Evolutionary conservation across 78 protist species (phyloP).

Genomic region (Dictyostelium brefeldianum): DNA sequence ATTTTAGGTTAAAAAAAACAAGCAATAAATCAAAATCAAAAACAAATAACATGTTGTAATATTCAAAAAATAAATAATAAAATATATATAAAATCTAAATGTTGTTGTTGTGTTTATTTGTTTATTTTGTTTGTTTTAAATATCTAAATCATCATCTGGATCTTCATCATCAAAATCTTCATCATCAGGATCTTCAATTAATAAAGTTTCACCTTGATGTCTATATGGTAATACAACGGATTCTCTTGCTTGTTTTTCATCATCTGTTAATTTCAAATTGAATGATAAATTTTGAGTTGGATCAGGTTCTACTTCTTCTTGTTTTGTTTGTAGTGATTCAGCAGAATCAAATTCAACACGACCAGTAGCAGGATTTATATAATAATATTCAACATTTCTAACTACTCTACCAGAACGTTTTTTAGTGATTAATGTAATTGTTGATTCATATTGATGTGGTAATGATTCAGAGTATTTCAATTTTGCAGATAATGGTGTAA

Average conservation of each 20-base stretch:
- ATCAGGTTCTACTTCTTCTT: conserved; percentile 42
- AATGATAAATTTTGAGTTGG: conserved; percentile 78
- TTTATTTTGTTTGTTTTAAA: not conserved
- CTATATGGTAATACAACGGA: conserved; percentile 73
- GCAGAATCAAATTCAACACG: conserved; percentile 68
- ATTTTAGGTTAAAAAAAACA: conserved; percentile 22
- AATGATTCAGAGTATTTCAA: conserved; percentile 31
- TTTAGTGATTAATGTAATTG: conserved; percentile 63
- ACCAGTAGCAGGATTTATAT: conserved; percentile 23
- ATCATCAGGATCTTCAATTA: conserved; percentile 60
- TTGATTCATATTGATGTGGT: conserved; percentile 58
- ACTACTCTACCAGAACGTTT: conserved; percentile 74
- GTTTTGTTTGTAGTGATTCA: conserved; percentile 43
- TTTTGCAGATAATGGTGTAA: conserved; percentile 62
- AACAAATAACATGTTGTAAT: not conserved
- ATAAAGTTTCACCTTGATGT: conserved; percentile 54
- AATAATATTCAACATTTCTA: conserved; percentile 77
- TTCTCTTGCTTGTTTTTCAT: conserved; percentile 75
- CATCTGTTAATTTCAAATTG: conserved; percentile 72
- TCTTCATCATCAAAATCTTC: conserved; percentile 54
- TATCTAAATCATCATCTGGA: conserved; percentile 60
- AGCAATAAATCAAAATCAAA: not conserved
- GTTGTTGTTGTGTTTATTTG: not conserved
- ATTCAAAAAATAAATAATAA: not conserved
- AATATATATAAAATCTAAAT: not conserved